phyloP scores from a whole-genome alignment of 371 early-diverging fungal species.

The Mucor saturninus region DNA sequence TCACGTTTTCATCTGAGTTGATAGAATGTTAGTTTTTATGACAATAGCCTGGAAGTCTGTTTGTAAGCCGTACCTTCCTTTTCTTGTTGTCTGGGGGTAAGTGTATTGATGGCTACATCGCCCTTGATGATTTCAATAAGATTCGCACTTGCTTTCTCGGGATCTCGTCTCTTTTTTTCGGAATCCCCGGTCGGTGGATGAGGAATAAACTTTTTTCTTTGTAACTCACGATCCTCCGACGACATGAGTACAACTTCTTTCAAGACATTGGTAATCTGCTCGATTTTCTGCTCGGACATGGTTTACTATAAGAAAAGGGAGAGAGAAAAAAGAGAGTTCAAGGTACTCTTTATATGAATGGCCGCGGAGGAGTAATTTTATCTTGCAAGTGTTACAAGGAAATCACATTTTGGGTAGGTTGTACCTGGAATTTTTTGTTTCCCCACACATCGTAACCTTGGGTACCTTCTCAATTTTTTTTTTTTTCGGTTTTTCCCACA shows the following conservation, averaged over 20 bases:
- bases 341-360: background rate
- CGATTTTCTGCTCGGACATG: slow-evolving; percentile 14
- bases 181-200: slow-evolving; percentile 7
- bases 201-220: slow-evolving; percentile 16
- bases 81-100: slow-evolving; percentile 46
- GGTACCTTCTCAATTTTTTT: no score
- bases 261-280: slow-evolving; percentile 21
- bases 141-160: slow-evolving; percentile 22
- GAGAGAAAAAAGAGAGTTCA: background rate
- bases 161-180: slow-evolving; percentile 11
- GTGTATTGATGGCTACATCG: slow-evolving; percentile 29
- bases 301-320: background rate
- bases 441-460: no score
- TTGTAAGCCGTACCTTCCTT: slow-evolving; percentile 29
- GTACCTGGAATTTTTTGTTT: background rate
- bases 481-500: no score
- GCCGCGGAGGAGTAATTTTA: background rate
- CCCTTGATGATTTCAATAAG: slow-evolving; percentile 21
- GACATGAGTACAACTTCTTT: slow-evolving; percentile 19
- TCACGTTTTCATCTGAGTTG: slow-evolving; percentile 38
- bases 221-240: slow-evolving; percentile 9
- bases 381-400: slow-evolving; percentile 1
- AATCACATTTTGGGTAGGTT: background rate
- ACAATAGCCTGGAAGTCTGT: background rate
- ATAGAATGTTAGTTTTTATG: background rate